These are phyloP conservation scores for Curvularia sp. DNA, from an alignment of 2,329 filamentous ascomycete species.

Conservation along the genomic window DNA sequence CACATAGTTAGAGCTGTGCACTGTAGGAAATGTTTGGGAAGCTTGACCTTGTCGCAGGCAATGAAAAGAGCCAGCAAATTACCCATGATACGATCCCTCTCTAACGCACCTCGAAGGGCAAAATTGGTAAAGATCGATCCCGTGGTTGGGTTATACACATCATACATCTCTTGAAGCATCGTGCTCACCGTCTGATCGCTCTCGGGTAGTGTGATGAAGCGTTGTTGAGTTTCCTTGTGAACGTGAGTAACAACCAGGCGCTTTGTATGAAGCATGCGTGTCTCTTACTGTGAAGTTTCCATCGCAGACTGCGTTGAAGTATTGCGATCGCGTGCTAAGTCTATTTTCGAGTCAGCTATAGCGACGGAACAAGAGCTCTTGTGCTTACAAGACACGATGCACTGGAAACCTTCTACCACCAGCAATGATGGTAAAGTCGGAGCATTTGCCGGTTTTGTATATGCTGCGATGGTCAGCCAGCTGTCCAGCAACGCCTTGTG, in stretches of 20 bases:
- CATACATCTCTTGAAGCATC: constrained; percentile 33
- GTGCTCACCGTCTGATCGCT: constrained; percentile 15
- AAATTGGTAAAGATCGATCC: constrained; percentile 34
- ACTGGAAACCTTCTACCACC: constrained; percentile 25
- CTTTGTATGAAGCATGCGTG: not conserved
- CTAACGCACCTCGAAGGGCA: constrained; percentile 15
- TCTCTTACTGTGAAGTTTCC: constrained; percentile 23
- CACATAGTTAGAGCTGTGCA: not conserved
- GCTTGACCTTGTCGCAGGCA: constrained; percentile 33
- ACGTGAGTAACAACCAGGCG: constrained; percentile 6
- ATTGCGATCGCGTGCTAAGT: constrained; percentile 25
- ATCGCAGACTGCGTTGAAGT: constrained; percentile 31
- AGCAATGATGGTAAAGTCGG: constrained; percentile 32
- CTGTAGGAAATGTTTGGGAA: not conserved
- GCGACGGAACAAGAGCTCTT: not conserved
- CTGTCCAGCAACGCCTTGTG: not conserved
- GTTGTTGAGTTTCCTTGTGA: constrained; percentile 20
- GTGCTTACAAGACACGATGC: constrained; percentile 30
- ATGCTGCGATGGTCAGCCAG: constrained; percentile 19
- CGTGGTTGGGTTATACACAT: constrained; percentile 23
- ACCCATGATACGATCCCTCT: constrained; percentile 26
- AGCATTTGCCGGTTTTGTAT: constrained; percentile 26
- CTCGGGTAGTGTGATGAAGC: constrained; percentile 26
- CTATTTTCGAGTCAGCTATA: constrained; percentile 16
- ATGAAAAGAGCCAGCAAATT: constrained; percentile 28